These are phyloP conservation scores for Metrosideros polymorpha DNA, from an alignment of 441 rosid species.

Conservation along the genomic window DNA sequence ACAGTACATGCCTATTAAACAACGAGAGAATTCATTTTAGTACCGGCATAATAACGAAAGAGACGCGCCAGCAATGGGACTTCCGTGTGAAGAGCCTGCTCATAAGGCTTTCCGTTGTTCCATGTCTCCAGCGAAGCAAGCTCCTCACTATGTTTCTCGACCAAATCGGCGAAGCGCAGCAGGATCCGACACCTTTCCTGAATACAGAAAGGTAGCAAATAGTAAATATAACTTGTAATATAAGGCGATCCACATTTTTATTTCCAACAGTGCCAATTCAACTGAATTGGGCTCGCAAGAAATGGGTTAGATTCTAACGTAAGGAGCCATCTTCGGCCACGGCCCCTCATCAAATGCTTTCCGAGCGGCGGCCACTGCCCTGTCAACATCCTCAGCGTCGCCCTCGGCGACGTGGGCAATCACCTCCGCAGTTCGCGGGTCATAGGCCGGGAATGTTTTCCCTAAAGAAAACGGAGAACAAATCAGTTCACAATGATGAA, in stretches of 20 bases:
- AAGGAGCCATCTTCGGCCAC: slow-evolving; percentile 66
- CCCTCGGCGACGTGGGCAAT: slow-evolving; percentile 68
- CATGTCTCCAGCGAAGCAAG: background rate
- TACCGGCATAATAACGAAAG: background rate
- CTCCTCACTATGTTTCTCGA: background rate
- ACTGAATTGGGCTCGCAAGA: background rate
- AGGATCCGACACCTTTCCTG: background rate
- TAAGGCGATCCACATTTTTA: background rate
- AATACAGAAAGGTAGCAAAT: background rate
- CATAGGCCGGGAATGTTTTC: slow-evolving; percentile 50
- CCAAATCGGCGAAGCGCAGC: background rate
- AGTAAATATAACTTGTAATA: background rate
- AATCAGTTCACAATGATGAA: background rate
- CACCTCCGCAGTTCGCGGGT: slow-evolving; percentile 52
- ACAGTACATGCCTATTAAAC: background rate
- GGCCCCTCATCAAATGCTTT: slow-evolving; percentile 75
- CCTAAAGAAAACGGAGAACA: slow-evolving; percentile 20
- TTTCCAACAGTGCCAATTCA: background rate
- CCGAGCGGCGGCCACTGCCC: slow-evolving; percentile 66
- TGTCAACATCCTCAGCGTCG: slow-evolving; percentile 53
- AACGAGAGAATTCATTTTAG: background rate
- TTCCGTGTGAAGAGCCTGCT: background rate
- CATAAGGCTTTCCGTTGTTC: background rate
- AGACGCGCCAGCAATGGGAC: background rate
- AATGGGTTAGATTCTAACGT: slow-evolving; percentile 19